Evolutionary conservation across 148 eudicot species (phyloP).

Genomic region (Heliosperma pusillum): DNA sequence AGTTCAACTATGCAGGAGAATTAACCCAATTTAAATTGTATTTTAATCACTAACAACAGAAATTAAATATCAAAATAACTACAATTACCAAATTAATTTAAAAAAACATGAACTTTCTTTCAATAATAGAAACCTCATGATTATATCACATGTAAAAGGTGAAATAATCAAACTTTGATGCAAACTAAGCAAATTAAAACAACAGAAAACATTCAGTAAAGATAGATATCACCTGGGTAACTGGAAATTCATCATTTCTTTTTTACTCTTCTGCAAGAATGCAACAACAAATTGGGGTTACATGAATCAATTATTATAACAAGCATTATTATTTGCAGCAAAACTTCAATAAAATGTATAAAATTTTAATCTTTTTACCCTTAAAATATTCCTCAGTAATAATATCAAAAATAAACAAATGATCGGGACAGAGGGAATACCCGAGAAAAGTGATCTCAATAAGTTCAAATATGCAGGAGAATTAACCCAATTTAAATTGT

Average conservation of each 20-base stretch:
- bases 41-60: no score
- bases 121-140: not conserved
- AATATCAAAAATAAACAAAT: not conserved
- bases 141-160: not conserved
- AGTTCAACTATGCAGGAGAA: no score
- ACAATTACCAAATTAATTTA: not conserved
- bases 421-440: no score
- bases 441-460: no score
- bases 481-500: not conserved
- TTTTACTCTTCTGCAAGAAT: no score
- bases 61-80: not conserved
- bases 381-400: no score
- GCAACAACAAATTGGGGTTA: not conserved
- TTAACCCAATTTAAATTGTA: not conserved
- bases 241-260: not conserved
- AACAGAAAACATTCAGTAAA: not conserved
- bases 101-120: not conserved
- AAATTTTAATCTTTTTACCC: not conserved
- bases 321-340: not conserved
- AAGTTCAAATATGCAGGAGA: no score
- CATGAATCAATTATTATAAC: not conserved
- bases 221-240: not conserved
- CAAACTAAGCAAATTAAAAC: not conserved
- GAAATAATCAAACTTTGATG: slow-evolving; percentile 1
- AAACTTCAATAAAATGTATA: no score